Evolutionary conservation across 805 yeast species (phyloP).

Genomic region (Zygosaccharomyces pseudorouxii): DNA sequence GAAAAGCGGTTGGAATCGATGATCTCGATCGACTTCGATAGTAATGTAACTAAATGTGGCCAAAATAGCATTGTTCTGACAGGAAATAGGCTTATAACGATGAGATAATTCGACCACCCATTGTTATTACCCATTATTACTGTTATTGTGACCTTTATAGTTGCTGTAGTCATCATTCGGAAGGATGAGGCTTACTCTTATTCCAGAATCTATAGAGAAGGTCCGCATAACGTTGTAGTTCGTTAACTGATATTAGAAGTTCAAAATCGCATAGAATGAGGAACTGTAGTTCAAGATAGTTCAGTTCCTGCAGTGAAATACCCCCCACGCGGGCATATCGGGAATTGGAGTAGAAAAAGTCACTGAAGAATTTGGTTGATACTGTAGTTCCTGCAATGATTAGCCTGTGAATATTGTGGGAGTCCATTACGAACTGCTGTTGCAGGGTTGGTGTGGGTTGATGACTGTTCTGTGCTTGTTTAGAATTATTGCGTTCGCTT

Average conservation of each 20-base stretch:
- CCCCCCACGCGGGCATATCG: constrained; percentile 97
- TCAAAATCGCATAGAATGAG: constrained; percentile 78
- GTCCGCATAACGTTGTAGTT: constrained; percentile 86
- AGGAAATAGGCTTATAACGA: too few species aligned
- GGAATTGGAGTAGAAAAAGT: constrained; percentile 88
- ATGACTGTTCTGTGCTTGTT: constrained; percentile 17
- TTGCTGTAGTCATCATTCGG: not conserved
- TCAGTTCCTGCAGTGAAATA: constrained; percentile 85
- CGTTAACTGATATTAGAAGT: constrained; percentile 83
- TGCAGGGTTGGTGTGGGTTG: constrained; percentile 28
- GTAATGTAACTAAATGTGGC: not conserved
- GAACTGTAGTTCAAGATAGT: constrained; percentile 88
- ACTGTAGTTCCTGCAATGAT: constrained; percentile 95
- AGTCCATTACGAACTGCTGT: constrained; percentile 89
- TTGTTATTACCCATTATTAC: not conserved
- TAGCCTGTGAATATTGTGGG: constrained; percentile 89
- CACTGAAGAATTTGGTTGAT: constrained; percentile 90
- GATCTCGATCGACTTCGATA: not conserved
- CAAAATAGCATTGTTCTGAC: too few species aligned
- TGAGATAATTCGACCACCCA: not conserved
- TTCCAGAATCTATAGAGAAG: constrained; percentile 79
- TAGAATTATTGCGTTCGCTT: constrained; percentile 6
- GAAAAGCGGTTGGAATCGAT: not conserved
- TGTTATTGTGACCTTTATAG: not conserved
- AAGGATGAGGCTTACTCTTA: constrained; percentile 6